phyloP scores from a whole-genome alignment of 1,284 basidiomycete genomes.

The Heterobasidion occidentale region DNA sequence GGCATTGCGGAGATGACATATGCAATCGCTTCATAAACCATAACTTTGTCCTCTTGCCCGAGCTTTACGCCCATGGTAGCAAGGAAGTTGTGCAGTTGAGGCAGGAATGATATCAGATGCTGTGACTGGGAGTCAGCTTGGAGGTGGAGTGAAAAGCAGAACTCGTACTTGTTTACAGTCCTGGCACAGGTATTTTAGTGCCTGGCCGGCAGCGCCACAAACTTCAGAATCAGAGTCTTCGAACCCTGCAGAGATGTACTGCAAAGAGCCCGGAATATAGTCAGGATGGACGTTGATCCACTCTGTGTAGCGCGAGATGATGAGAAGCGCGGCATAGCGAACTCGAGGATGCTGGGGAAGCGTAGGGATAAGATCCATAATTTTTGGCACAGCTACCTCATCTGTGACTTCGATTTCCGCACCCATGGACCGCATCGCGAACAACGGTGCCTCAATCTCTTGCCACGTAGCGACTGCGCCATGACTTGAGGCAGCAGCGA shows the following conservation, averaged over 20 bases:
- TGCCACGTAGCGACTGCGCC: slow-evolving; percentile 72
- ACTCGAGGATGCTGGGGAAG: slow-evolving; percentile 90
- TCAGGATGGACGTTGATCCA: slow-evolving; percentile 92
- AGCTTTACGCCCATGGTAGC: slow-evolving; percentile 72
- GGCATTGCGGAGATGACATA: slow-evolving; percentile 93
- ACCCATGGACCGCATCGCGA: slow-evolving; percentile 98
- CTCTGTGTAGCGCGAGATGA: slow-evolving; percentile 94
- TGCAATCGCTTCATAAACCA: slow-evolving; percentile 94
- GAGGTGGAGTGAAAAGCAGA: background rate
- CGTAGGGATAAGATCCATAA: slow-evolving; percentile 90
- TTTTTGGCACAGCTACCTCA: slow-evolving; percentile 83
- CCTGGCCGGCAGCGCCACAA: slow-evolving; percentile 90
- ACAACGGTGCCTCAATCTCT: slow-evolving; percentile 95
- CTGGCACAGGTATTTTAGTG: slow-evolving; percentile 94
- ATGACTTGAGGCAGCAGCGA: slow-evolving; percentile 63
- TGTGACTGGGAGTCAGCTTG: slow-evolving; percentile 21
- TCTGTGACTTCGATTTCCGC: slow-evolving; percentile 86
- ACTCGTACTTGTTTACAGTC: slow-evolving; percentile 79
- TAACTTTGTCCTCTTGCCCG: slow-evolving; percentile 79
- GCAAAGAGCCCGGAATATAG: slow-evolving; percentile 81
- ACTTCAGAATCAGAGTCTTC: slow-evolving; percentile 78
- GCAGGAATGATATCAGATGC: slow-evolving; percentile 89
- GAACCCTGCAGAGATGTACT: slow-evolving; percentile 91
- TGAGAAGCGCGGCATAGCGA: slow-evolving; percentile 91
- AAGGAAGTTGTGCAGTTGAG: slow-evolving; percentile 88